Evolutionary conservation across 495 filamentous ascomycete species (phyloP), one percentile per base, ranked within the genome.

Genomic region (Penicillium lagena): DNA sequence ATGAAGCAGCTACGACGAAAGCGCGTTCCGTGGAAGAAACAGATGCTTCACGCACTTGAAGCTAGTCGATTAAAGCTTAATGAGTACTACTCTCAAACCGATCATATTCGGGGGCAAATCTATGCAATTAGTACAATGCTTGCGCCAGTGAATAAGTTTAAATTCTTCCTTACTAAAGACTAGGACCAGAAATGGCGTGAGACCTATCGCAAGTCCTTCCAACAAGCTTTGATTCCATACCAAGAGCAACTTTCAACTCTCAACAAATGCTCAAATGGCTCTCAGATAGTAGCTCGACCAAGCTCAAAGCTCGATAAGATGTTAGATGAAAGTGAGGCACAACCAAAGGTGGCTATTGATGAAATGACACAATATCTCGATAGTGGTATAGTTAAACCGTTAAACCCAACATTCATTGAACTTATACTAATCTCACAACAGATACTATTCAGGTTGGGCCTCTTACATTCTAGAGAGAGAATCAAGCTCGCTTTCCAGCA

Each of bases 121-220:
- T 46, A 39, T 46, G 39, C 28, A 34, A 39, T 46, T 39, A 39
- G 15, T 39, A 46, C 39, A 39, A 46, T 46, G 4, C 29, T 39
- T 32, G 27, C 27, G 34, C 14, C 9, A 5, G 33, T 34, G n/a
- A 46, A 46, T 39, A 46, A 46, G 29, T 14, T 46, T 22, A 38
- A 46, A 11, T 46, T 46, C 14, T 46, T 46, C 28, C 5, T 33
- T 2, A 17, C 34, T 33, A 46, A 46, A 11, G 28, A 39, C 22
- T 46, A 46, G 29, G 39, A 40, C 22, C 39, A 44, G 10, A 22
- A 37, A 4, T 44, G 37, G 10, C 15, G 27, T 28, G 29, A 13
- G 1, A 29, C 30, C 10, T 44, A 44, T 10, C 37, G 30, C 14
- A 29, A 37, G 11, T 30, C 42, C 30, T 37, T 33, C n/a, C 1